Evolutionary conservation across 2,329 filamentous ascomycete genomes (phyloP).

Genomic region (Cercospora citrullina): DNA sequence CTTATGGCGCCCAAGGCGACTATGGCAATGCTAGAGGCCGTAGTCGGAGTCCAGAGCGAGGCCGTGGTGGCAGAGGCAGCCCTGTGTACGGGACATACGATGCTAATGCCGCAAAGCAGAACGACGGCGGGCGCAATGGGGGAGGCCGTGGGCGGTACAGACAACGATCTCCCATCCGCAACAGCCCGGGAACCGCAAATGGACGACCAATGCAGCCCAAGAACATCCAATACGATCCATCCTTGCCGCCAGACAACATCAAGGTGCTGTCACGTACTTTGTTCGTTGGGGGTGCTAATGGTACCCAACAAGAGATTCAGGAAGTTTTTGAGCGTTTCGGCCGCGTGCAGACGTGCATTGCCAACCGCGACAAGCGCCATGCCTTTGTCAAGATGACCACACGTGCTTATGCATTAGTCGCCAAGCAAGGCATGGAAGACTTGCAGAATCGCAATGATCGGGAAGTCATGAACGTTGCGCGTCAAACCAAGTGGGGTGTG

Average conservation of each 20-base stretch:
- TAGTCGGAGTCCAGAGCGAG: conserved; percentile 67
- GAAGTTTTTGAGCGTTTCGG: conserved; percentile 79
- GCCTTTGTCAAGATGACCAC: conserved; percentile 99
- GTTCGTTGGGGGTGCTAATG: conserved; percentile 89
- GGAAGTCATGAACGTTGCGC: conserved; percentile 66
- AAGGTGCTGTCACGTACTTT: conserved; percentile 92
- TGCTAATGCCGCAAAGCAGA: conserved; percentile 38
- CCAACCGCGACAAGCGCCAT: conserved; percentile 96
- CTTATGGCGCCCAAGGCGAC: conserved; percentile 27
- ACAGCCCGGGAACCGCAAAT: conserved; percentile 59
- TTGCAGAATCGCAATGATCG: conserved; percentile 78
- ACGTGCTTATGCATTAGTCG: conserved; percentile 77
- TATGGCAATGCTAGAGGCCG: conserved; percentile 64
- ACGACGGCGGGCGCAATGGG: conserved; percentile 30
- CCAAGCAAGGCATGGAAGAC: conserved; percentile 86
- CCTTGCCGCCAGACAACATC: conserved; percentile 73
- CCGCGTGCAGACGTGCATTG: conserved; percentile 92
- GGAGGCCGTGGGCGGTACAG: conserved; percentile 68
- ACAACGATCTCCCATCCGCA: conserved; percentile 75
- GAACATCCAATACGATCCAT: conserved; percentile 76
- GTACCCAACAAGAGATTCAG: conserved; percentile 77
- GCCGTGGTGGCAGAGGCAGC: conserved; percentile 60
- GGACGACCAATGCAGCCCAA: conserved; percentile 57
- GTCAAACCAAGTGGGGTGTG: conserved; percentile 91
- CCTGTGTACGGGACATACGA: conserved; percentile 73